Percentiles rank a stretch among this genome's conserved stretches.
These are phyloP conservation scores for Pyrenophora tritici-repentis DNA, from an alignment of 2,329 filamentous ascomycete species.

Conservation along the genomic window DNA sequence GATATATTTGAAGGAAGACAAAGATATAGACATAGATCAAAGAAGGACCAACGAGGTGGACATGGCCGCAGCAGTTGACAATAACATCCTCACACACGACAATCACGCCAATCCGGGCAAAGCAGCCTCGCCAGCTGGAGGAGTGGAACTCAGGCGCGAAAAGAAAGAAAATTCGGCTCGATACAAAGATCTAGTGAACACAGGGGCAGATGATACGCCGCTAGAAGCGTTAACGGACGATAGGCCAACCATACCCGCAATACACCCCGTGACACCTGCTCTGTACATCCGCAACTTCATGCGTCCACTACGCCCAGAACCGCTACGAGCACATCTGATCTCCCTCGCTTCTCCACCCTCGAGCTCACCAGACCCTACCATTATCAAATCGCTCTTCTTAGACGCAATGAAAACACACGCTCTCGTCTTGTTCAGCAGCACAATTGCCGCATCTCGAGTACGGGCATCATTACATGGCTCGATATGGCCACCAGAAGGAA, in stretches of 20 bases:
- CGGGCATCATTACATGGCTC: conserved; percentile 75
- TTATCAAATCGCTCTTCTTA: conserved; percentile 73
- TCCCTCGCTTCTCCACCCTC: conserved; percentile 67
- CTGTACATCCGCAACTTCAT: conserved; percentile 91
- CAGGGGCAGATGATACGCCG: conserved; percentile 14
- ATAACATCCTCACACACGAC: conserved; percentile 7
- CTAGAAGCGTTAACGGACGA: conserved; percentile 34
- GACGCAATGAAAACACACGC: conserved; percentile 88
- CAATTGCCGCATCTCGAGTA: conserved; percentile 74
- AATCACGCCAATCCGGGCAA: conserved; percentile 2
- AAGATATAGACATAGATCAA: conserved; percentile 41
- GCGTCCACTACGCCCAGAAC: conserved; percentile 74
- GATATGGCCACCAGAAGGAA: conserved; percentile 86
- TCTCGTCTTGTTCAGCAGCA: conserved; percentile 72
- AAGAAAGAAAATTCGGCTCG: conserved; percentile 41
- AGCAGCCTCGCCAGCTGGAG: conserved; percentile 3
- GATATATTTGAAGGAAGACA: conserved; percentile 38
- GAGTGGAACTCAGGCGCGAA: conserved; percentile 17
- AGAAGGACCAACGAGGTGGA: conserved; percentile 25
- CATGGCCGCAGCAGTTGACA: conserved; percentile 11
- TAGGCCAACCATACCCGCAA: conserved; percentile 42
- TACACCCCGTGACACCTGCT: conserved; percentile 49
- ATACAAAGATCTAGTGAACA: conserved; percentile 42
- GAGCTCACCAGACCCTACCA: conserved; percentile 55
- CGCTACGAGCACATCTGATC: conserved; percentile 71